Base-by-base conservation (phyloP, 75 land plant genomes). In the Pinus albicaulis region DNA sequence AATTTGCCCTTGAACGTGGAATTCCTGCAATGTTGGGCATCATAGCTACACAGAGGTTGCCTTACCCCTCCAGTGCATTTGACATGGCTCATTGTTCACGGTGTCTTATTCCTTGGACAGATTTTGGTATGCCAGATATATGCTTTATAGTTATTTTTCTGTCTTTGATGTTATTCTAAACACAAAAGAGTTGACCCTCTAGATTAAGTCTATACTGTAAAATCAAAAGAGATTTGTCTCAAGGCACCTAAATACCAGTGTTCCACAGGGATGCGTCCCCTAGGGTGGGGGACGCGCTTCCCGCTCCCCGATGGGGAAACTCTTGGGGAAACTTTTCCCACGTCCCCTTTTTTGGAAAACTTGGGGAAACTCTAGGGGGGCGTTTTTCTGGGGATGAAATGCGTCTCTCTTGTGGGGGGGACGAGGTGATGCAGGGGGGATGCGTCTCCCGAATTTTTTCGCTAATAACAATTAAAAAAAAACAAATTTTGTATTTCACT, bases 71-170 rank as follows among this genome's bases (percentile, higher is more conserved):
- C 44, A 55, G 58, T 76, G 80, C 80, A 55, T 79, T 79, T 41
- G 80, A 79, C 79, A 79, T 79, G 79, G 79, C 79, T 25, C 79
- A 78, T 52, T 78, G 79, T 53, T 78, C 79, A 15, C 78, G 79
- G 28, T 79, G 80, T 15, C 63, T 79, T 25, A 79, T 79, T 57
- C 80, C 78, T 28, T 79, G 80, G 80, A 76, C 80, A 56, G 63
- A 74, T 16, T 76, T 56, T 57, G 79, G 80, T 80, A 74, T 41
- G 76, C 15, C n/a, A 52, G 2, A 28, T 56, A 11, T 74, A 14
- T 38, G 13, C 24, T 62, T 12, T 14, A 63, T 15, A 31, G 66
- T 14, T 63, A 10, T 63, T 63, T 13, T 25, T 63, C 16, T 63
- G 17, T 14, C 0, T 0, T 14, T 63, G 7, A 63, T 28, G 15